Evolutionary conservation across 306 rosid species (phyloP).

Genomic region (Oemleria cerasiformis): DNA sequence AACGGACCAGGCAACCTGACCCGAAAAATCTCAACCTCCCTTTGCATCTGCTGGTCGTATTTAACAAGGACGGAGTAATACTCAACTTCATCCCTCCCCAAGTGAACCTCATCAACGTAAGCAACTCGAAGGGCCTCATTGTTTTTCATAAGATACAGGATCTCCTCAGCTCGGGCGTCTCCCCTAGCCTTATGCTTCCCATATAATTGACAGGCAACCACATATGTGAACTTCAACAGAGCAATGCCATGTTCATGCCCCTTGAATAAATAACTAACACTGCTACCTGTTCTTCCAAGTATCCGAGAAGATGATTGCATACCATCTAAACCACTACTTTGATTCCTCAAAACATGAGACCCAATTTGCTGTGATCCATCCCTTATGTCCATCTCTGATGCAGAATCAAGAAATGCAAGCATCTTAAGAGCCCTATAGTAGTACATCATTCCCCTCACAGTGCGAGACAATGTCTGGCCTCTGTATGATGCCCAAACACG

Average conservation of each 20-base stretch:
- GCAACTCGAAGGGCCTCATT: slow-evolving; percentile 97
- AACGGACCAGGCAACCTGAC: slow-evolving; percentile 87
- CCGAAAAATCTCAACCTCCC: slow-evolving; percentile 84
- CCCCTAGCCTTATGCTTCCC: slow-evolving; percentile 71
- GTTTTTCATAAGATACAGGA: slow-evolving; percentile 66
- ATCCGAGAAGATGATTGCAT: slow-evolving; percentile 34
- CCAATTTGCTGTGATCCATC: slow-evolving; percentile 47
- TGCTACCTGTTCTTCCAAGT: slow-evolving; percentile 49
- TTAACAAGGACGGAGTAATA: slow-evolving; percentile 92
- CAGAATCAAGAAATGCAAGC: slow-evolving; percentile 86
- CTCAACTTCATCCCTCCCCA: slow-evolving; percentile 66
- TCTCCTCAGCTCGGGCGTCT: slow-evolving; percentile 83
- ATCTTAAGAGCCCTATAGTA: slow-evolving; percentile 79
- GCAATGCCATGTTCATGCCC: slow-evolving; percentile 78
- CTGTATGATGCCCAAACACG: slow-evolving; percentile 90
- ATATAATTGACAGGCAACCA: slow-evolving; percentile 84
- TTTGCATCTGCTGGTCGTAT: slow-evolving; percentile 65
- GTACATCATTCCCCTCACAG: slow-evolving; percentile 97
- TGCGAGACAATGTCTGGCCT: slow-evolving; percentile 93
- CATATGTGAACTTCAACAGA: slow-evolving; percentile 84
- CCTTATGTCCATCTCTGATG: slow-evolving; percentile 70
- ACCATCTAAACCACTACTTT: slow-evolving; percentile 38
- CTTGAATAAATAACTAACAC: slow-evolving; percentile 51
- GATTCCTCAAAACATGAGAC: slow-evolving; percentile 49
- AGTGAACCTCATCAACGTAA: slow-evolving; percentile 73